phyloP scores from a whole-genome alignment of 192 early-diverging fungal species.

The Cladochytrium replicatum region DNA sequence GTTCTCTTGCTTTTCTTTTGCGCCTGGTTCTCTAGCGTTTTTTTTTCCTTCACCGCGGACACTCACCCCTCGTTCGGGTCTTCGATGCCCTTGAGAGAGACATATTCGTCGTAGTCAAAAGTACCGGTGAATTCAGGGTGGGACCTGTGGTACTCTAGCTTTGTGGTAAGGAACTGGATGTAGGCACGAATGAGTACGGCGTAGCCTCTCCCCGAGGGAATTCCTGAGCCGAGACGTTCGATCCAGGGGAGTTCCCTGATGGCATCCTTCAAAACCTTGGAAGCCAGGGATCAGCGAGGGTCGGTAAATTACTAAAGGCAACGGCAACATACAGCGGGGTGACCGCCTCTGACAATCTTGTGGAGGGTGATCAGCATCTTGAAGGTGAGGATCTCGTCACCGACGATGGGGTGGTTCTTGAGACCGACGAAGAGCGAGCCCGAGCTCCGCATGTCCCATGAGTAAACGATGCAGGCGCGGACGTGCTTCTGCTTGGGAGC shows the following conservation, averaged over 20 bases:
- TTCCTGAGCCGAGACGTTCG: conserved; percentile 44
- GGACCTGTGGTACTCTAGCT: conserved; percentile 83
- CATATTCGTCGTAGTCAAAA: conserved; percentile 97
- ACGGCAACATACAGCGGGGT: conserved; percentile 52
- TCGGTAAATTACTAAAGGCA: background rate
- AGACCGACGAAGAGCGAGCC: conserved; percentile 77
- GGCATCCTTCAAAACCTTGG: conserved; percentile 72
- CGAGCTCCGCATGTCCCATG: conserved; percentile 83
- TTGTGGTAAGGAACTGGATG: conserved; percentile 76
- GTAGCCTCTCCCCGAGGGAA: conserved; percentile 44
- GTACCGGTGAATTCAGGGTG: conserved; percentile 89
- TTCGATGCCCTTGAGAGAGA: conserved; percentile 83
- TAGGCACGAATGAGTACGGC: conserved; percentile 80
- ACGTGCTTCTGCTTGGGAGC: conserved; percentile 99
- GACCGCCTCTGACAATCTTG: conserved; percentile 91
- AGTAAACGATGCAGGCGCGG: conserved; percentile 81
- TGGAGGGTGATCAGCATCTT: conserved; percentile 90
- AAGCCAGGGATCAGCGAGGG: background rate
- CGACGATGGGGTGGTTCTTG: conserved; percentile 75
- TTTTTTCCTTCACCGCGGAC: background rate
- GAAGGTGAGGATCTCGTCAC: conserved; percentile 92
- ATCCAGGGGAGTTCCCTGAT: conserved; percentile 72
- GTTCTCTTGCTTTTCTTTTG: background rate
- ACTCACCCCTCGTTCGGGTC: conserved; percentile 94
- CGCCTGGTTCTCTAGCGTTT: background rate